Base-by-base conservation (phyloP, 257 asterid genomes). In the Przewalskia tangutica region DNA sequence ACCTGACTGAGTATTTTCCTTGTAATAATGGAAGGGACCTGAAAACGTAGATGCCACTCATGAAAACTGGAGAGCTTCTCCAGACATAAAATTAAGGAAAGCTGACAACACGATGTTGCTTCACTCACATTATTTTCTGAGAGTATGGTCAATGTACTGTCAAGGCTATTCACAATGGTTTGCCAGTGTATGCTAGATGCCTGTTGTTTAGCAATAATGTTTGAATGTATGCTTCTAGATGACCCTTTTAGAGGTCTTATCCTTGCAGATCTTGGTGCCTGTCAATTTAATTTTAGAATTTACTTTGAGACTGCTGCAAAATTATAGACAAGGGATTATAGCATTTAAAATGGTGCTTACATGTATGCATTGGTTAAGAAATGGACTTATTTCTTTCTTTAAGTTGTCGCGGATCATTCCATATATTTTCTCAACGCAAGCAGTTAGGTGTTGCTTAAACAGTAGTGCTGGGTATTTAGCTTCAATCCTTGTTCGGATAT, bases 221-320 rank as follows among this genome's bases (percentile, higher is more conserved):
- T 90, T 66, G 97, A 87, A 86, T 93, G 93, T 84, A 91, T 91
- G 65, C 86, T 90, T 85, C 85, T 95, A 50, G 97, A 82, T 46
- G 93, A 80, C 78, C 97, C 98, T 89, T 90, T 90, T 53, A 91
- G 88, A 67, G 93, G 92, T 85, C 93, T 89, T 87, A 89, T 89
- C 86, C 98, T 89, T 84, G 93, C 87, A 48, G 98, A 90, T 85
- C 97, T 89, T 50, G 98, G 97, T 80, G 98, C 98, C 98, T 95
- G 93, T 86, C 83, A 67, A 53, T 27, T 81, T 64, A 84, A 83
- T 84, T 81, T 88, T 23, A 66, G 42, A 58, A 77, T 82, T 78
- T 73, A 55, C 63, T 86, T 82, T 36, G 46, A 56, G 48, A 78
- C 48, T 64, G 14, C 44, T 83, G 58, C 77, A 84, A 20, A 40